These are phyloP conservation scores for Panicum hallii DNA, from an alignment of 202 grass and related monocot genomes.

Conservation along the genomic window DNA sequence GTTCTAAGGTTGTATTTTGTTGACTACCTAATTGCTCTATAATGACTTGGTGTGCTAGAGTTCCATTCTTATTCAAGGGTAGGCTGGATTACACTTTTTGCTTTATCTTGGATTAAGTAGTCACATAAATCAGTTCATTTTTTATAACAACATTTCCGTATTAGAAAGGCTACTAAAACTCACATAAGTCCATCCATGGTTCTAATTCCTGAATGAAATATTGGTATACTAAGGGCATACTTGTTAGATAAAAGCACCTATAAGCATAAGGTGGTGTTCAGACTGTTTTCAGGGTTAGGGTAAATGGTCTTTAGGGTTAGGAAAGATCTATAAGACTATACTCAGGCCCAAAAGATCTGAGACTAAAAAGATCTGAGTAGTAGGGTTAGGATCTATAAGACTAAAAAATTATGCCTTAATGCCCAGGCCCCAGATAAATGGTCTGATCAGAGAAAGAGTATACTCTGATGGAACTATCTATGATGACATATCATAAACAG, in stretches of 20 bases:
- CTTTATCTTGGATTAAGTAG: slow-evolving; percentile 21
- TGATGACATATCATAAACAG: background rate
- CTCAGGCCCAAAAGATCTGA: no score
- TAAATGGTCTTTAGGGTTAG: no score
- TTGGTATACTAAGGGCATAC: background rate
- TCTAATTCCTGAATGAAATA: slow-evolving; percentile 28
- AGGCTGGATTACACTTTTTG: background rate
- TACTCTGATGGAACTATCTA: background rate
- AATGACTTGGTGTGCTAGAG: background rate
- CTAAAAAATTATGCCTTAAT: background rate
- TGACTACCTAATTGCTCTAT: slow-evolving; percentile 9
- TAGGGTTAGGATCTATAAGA: background rate
- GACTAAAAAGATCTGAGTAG: no score
- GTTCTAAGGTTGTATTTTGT: slow-evolving; percentile 12
- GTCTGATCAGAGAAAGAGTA: slow-evolving; percentile 11
- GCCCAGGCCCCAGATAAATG: background rate
- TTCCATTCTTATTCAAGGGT: background rate
- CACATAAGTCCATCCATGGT: background rate
- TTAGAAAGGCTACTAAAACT: background rate
- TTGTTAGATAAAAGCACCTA: background rate
- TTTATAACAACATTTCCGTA: background rate
- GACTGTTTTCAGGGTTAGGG: background rate
- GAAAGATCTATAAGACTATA: no score
- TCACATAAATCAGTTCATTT: slow-evolving; percentile 5
- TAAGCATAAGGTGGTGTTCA: background rate